phyloP scores from a whole-genome alignment of 495 filamentous ascomycete genomes.

The Tuber magnatum region DNA sequence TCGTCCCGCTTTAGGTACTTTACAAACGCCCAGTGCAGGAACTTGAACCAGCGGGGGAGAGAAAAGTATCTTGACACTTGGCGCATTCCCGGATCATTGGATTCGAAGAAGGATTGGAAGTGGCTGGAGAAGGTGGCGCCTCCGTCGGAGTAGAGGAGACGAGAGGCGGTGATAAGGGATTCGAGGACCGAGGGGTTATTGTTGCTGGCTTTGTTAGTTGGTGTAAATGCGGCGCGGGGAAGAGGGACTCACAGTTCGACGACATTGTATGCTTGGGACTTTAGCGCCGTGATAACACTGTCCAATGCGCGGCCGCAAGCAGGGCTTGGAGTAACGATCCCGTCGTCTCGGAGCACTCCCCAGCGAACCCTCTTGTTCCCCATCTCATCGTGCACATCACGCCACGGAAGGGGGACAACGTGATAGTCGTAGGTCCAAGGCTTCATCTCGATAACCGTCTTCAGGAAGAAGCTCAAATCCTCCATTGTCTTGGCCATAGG shows the following conservation, averaged over 20 bases:
- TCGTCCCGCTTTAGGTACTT: slow-evolving; percentile 69
- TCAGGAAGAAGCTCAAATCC: slow-evolving; percentile 81
- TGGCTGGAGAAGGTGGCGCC: slow-evolving; percentile 62
- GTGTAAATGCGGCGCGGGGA: slow-evolving; percentile 40
- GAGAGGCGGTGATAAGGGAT: slow-evolving; percentile 70
- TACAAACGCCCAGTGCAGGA: slow-evolving; percentile 80
- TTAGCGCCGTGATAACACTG: slow-evolving; percentile 60
- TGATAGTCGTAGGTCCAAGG: slow-evolving; percentile 88
- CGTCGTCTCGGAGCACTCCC: slow-evolving; percentile 73
- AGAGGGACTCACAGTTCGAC: slow-evolving; percentile 59
- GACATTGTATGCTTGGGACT: slow-evolving; percentile 65
- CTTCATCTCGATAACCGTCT: slow-evolving; percentile 68
- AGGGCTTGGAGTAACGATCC: slow-evolving; percentile 82
- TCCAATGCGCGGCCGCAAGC: slow-evolving; percentile 73
- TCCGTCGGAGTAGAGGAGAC: slow-evolving; percentile 80
- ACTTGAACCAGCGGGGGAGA: slow-evolving; percentile 70
- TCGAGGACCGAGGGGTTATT: slow-evolving; percentile 50
- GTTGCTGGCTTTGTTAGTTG: background rate
- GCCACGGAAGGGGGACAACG: slow-evolving; percentile 80
- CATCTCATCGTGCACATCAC: slow-evolving; percentile 53
- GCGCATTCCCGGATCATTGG: slow-evolving; percentile 68
- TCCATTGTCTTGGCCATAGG: slow-evolving; percentile 86
- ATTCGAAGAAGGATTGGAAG: slow-evolving; percentile 64
- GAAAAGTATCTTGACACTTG: slow-evolving; percentile 65
- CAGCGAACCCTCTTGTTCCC: slow-evolving; percentile 59